Conservation (phyloP, 441 rosid genomes). For the Bruguiera hainesii region DNA sequence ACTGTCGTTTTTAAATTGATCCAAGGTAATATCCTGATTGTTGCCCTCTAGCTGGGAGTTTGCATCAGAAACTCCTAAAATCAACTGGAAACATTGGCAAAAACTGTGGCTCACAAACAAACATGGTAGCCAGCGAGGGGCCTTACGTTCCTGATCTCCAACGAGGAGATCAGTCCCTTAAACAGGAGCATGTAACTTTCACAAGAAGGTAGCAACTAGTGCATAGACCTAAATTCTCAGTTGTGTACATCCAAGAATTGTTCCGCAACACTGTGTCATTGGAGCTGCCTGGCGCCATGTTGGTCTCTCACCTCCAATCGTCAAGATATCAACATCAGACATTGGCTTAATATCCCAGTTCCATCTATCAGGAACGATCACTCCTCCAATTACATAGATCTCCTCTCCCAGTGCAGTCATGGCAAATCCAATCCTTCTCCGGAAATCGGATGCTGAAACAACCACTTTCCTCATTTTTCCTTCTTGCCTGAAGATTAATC, state of each 20-base stretch:
- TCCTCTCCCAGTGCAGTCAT: conserved; percentile 72
- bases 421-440: conserved; percentile 75
- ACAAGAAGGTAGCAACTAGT: conserved; percentile 21
- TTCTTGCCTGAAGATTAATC: conserved; percentile 54
- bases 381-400: conserved; percentile 80
- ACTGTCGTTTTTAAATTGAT: neutral
- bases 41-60: conserved; percentile 6
- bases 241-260: conserved; percentile 71
- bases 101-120: conserved; percentile 22
- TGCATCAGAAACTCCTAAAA: neutral
- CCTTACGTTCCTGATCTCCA: conserved; percentile 23
- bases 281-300: conserved; percentile 70
- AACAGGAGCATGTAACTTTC: conserved; percentile 16
- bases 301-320: conserved; percentile 58
- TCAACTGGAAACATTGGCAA: conserved; percentile 14
- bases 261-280: conserved; percentile 77
- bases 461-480: conserved; percentile 46
- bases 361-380: conserved; percentile 79
- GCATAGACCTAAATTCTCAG: conserved; percentile 49
- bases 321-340: conserved; percentile 65
- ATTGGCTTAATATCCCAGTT: conserved; percentile 72
- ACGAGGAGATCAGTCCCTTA: conserved; percentile 18
- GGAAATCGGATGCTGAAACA: conserved; percentile 76
- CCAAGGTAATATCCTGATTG: conserved; percentile 4
- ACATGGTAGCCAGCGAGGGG: conserved; percentile 8